Evolutionary conservation across 139 green algal species (phyloP).

Genomic region (Microglena sp.): DNA sequence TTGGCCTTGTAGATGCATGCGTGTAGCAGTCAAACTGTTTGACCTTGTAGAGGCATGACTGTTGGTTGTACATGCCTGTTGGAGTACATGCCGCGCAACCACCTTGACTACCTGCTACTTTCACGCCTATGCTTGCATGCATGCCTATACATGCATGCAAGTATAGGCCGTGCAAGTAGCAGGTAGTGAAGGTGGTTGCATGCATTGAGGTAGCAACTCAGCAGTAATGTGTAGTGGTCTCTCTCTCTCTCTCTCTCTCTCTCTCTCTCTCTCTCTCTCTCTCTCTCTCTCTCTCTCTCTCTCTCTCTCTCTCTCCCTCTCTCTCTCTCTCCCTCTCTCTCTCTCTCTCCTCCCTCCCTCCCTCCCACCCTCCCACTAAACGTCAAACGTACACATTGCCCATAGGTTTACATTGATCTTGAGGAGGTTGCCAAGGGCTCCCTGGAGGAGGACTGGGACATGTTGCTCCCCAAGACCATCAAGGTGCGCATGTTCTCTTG

Average conservation of each 20-base stretch:
- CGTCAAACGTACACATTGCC: background rate
- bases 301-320: background rate
- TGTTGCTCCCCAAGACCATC: conserved; percentile 71
- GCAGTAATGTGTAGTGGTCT: no score
- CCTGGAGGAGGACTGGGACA: conserved; percentile 78
- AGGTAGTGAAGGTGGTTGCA: no score
- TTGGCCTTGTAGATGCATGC: no score
- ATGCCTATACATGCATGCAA: no score
- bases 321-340: background rate
- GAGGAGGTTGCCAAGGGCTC: conserved; percentile 52
- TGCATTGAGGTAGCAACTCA: no score
- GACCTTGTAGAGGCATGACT: no score
- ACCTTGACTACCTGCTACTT: no score
- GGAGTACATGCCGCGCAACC: no score
- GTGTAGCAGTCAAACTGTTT: no score
- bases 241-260: background rate
- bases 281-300: background rate
- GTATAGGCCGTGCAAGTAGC: no score
- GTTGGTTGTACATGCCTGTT: no score
- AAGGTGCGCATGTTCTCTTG: conserved; percentile 30
- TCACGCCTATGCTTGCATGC: no score
- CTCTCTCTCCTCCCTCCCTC: background rate
- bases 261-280: background rate
- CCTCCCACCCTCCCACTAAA: background rate
- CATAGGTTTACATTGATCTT: conserved; percentile 70